A percentile compares a stretch with the other conserved stretches of the same genome.
Evolutionary conservation across 2,329 filamentous ascomycete genomes (phyloP).

Genomic region (Ascosphaera pollenicola): DNA sequence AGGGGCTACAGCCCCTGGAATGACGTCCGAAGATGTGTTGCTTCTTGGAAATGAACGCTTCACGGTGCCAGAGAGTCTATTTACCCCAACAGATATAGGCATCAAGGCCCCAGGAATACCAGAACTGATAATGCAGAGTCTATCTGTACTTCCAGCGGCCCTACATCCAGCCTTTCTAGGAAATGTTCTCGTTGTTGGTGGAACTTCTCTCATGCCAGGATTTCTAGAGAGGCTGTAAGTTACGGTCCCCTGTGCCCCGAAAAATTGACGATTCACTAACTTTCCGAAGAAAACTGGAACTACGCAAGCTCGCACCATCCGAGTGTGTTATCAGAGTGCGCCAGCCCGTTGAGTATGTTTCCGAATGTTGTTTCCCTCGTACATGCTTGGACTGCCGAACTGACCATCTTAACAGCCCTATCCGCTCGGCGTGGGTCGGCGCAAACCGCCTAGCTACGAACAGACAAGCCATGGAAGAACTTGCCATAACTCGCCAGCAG

Average conservation of each 20-base stretch:
- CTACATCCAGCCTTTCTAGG: slow-evolving; percentile 65
- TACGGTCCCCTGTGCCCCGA: not conserved
- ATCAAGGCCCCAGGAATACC: slow-evolving; percentile 64
- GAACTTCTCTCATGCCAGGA: slow-evolving; percentile 57
- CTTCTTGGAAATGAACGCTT: slow-evolving; percentile 87
- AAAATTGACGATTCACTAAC: slow-evolving; percentile 7
- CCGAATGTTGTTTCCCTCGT: slow-evolving; percentile 1
- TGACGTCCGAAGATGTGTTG: slow-evolving; percentile 51
- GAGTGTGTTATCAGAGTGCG: slow-evolving; percentile 60
- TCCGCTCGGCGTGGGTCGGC: slow-evolving; percentile 67
- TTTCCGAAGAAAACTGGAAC: slow-evolving; percentile 42
- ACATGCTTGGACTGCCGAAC: slow-evolving; percentile 1
- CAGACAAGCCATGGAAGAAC: slow-evolving; percentile 36
- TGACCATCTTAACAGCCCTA: slow-evolving; percentile 26
- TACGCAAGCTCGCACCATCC: slow-evolving; percentile 48
- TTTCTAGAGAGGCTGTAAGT: slow-evolving; percentile 54
- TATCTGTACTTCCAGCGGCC: slow-evolving; percentile 54
- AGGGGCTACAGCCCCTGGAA: slow-evolving; percentile 22
- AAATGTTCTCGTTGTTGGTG: slow-evolving; percentile 76
- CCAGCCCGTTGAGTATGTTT: slow-evolving; percentile 36
- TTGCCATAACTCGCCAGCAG: slow-evolving; percentile 67
- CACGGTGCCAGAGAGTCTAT: slow-evolving; percentile 69
- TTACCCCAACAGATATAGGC: slow-evolving; percentile 67
- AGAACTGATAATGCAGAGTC: slow-evolving; percentile 59
- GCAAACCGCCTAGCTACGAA: slow-evolving; percentile 58